These are phyloP conservation scores for Cladophialophora bantiana DNA, from an alignment of 2,329 filamentous ascomycete genomes.

Conservation along the genomic window DNA sequence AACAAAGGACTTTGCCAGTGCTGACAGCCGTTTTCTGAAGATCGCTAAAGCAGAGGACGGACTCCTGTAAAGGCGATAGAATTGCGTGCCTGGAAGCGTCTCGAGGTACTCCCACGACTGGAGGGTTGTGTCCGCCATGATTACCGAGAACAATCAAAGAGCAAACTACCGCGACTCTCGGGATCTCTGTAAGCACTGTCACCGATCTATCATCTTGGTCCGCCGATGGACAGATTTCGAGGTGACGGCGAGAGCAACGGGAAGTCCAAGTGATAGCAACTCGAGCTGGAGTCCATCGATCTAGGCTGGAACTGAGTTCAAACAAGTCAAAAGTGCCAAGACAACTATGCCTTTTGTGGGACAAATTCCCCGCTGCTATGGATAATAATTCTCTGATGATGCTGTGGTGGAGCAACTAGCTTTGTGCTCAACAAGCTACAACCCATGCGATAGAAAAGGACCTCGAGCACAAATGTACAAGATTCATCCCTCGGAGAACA, in stretches of 20 bases:
- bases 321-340: constrained; percentile 13
- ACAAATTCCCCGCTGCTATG: background rate
- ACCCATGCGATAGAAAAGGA: background rate
- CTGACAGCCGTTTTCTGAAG: constrained; percentile 95
- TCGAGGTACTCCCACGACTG: constrained; percentile 89
- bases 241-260: background rate
- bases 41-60: constrained; percentile 94
- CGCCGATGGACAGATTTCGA: background rate
- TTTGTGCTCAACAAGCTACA: background rate
- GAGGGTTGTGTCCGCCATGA: constrained; percentile 45
- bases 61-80: constrained; percentile 91
- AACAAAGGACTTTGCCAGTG: constrained; percentile 92
- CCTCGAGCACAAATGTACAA: background rate
- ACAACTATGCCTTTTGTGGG: background rate
- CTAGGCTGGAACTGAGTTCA: background rate
- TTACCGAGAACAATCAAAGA: background rate
- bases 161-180: background rate
- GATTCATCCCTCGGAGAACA: background rate
- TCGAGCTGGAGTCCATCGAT: background rate
- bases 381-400: background rate
- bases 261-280: background rate
- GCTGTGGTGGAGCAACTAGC: background rate
- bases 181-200: background rate
- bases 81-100: constrained; percentile 85
- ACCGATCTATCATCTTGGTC: constrained; percentile 6